Evolutionary conservation across 2,329 filamentous ascomycete genomes (phyloP).

Genomic region (Cladosporium halotolerans): DNA sequence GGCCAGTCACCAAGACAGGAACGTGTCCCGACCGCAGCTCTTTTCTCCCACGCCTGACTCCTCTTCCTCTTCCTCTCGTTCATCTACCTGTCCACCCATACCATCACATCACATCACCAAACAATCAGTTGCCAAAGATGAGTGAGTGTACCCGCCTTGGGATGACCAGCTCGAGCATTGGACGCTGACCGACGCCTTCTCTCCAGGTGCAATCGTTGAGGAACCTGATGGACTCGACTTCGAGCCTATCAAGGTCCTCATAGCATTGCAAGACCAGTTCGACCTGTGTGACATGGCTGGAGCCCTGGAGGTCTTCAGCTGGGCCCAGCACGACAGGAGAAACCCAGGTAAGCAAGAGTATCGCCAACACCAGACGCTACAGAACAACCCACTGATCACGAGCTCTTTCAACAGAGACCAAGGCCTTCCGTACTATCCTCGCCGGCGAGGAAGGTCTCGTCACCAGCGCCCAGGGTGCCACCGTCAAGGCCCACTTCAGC

Average conservation of each 20-base stretch:
- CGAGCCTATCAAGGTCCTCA: slow-evolving; percentile 53
- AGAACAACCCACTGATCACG: background rate
- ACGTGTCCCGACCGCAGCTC: slow-evolving; percentile 8
- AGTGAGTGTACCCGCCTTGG: background rate
- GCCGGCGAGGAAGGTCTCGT: slow-evolving; percentile 42
- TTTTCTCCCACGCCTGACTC: slow-evolving; percentile 7
- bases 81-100: background rate
- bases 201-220: slow-evolving; percentile 38
- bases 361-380: background rate
- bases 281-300: slow-evolving; percentile 53
- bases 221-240: slow-evolving; percentile 32
- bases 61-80: slow-evolving; percentile 1
- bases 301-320: slow-evolving; percentile 52
- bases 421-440: slow-evolving; percentile 50
- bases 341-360: slow-evolving; percentile 40
- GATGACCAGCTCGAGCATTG: background rate
- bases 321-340: slow-evolving; percentile 48
- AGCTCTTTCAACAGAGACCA: slow-evolving; percentile 34
- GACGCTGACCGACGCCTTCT: background rate
- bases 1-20: background rate
- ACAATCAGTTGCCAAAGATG: slow-evolving; percentile 13
- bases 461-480: slow-evolving; percentile 56
- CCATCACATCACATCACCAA: slow-evolving; percentile 2
- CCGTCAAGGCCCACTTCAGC: slow-evolving; percentile 67
- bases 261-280: slow-evolving; percentile 51